Evolutionary conservation across 176 grass and related monocot species (phyloP), one percentile per base, ranked within the genome.

Genomic region (Urochloa ruziziensis): DNA sequence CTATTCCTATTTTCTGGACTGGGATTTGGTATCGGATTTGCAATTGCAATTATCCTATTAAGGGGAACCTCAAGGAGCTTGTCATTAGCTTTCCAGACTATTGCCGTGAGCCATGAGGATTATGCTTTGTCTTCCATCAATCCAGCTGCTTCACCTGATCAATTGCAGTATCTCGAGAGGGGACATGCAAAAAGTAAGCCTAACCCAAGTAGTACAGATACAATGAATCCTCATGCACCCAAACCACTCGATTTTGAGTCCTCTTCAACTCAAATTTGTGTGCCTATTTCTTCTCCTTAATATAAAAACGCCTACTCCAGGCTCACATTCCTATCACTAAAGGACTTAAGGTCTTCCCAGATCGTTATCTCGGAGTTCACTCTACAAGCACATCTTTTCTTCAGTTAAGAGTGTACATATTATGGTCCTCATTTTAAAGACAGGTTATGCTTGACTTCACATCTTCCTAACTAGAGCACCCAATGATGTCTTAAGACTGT

Each of bases 1-100:
- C 51, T 76, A 32, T 75, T 75, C 58, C 43, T 84, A 10, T 54
- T 84, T 29, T 3, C 15, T 15, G 71, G 82, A 30, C 11, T 84
- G 23, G 82, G 82, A 35, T 65, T 75, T 37, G 82, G 82, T 19
- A 13, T 54, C 0, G 58, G 82, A 9, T 66, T 84, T 13, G 70
- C 71, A 21, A 10, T 42, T 71, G 59, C 30, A 27, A 39, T 84
- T 66, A 4, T 67, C 27, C 3, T 67, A n/a, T 19, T 27, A 33
- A 63, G 75, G 58, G 59, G 40, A 79, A 64, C 33, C 27, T 68
- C 21, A 42, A 15, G 21, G 65, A 68, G 65, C 4, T 24, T 21
- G n/a, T 42, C 11, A 3, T 42, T 68, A 24, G 21, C 21, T 68
- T 68, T 25, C 0, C 21, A 25, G 13, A 6, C 10, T n/a, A 14